Base-by-base conservation (phyloP, 495 filamentous ascomycete genomes). In the Neurospora sp. region DNA sequence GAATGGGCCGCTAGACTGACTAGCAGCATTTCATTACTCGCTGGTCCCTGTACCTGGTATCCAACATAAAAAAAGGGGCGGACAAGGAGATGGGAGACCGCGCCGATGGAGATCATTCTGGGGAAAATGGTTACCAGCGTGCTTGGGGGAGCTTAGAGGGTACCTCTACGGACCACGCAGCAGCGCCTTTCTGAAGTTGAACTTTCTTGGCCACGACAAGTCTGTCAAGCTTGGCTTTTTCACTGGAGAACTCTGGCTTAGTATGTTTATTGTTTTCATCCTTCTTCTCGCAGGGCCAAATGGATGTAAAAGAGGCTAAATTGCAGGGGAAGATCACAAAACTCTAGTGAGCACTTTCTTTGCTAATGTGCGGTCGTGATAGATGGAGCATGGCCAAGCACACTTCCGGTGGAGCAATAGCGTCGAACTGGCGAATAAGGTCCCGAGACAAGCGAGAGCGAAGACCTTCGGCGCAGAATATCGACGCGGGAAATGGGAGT, bases 361-460 rank as follows among this genome's bases (percentile, higher is more conserved):
- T 61, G 22, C 20, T 20, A 48, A 48, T 20, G n/a, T 22, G 46
- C 20, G 12, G 53, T 35, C 5, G 14, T 65, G 27, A 37, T 35
- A 65, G 53, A 65, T 35, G 53, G 53, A 65, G 53, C 53, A 65
- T 65, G 27, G 53, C 53, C 53, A 65, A 65, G 53, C 53, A 65
- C 27, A 35, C 0, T 65, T 65, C 27, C 12, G 53, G 53, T 65
- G 53, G 27, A 65, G 53, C 53, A 35, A 31, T 65, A 18, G 27
- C 14, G 27, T 65, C 14, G 53, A 37, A 65, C 27, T 65, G 53
- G 27, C 53, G 53, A 65, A 65, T 65, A 2, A 65, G 53, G 7
- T 3, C 1, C 14, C 2, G 27, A 65, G 53, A 65, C 2, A 74
- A 80, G 75, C 76, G 77, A 76, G 71, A 61, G 70, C 18, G 48